Percentiles rank a stretch among this genome's conserved stretches.
Conservation (phyloP, 768 basidiomycete genomes). For the Zangia roseola region DNA sequence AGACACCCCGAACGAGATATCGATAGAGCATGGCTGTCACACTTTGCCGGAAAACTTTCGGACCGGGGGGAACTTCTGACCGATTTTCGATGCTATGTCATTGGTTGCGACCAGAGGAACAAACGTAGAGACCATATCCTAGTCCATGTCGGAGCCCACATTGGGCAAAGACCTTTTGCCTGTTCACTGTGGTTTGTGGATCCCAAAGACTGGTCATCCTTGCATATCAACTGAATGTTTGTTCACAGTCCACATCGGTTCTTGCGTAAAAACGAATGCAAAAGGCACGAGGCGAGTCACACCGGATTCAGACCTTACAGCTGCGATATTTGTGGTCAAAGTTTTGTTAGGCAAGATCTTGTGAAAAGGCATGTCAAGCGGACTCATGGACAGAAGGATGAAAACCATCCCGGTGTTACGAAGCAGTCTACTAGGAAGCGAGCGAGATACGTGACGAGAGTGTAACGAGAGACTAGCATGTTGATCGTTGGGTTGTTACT, state of each 20-base stretch:
- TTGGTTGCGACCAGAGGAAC: conserved; percentile 65
- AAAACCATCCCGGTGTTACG: conserved; percentile 28
- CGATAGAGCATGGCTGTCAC: conserved; percentile 62
- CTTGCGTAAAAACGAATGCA: conserved; percentile 75
- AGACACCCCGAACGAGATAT: conserved; percentile 58
- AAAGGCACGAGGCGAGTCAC: conserved; percentile 70
- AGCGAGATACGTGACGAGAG: conserved; percentile 13
- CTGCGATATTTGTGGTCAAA: conserved; percentile 55
- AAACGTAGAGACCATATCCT: conserved; percentile 74
- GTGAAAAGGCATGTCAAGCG: conserved; percentile 63
- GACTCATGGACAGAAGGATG: conserved; percentile 44
- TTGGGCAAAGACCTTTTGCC: conserved; percentile 64
- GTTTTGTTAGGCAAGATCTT: conserved; percentile 68
- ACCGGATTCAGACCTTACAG: conserved; percentile 55
- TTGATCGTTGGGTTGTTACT: too few relatives aligned
- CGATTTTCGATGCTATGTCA: conserved; percentile 67
- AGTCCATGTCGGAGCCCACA: conserved; percentile 70
- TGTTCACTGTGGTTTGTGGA: conserved; percentile 61
- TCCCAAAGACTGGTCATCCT: background rate
- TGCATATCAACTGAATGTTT: conserved; percentile 10
- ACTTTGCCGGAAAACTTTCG: conserved; percentile 67
- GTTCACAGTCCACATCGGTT: conserved; percentile 56
- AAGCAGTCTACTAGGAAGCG: conserved; percentile 29
- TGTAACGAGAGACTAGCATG: background rate
- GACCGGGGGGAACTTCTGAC: conserved; percentile 52